phyloP scores from a whole-genome alignment of 2,329 filamentous ascomycete genomes.

The Colletotrichum agaves region DNA sequence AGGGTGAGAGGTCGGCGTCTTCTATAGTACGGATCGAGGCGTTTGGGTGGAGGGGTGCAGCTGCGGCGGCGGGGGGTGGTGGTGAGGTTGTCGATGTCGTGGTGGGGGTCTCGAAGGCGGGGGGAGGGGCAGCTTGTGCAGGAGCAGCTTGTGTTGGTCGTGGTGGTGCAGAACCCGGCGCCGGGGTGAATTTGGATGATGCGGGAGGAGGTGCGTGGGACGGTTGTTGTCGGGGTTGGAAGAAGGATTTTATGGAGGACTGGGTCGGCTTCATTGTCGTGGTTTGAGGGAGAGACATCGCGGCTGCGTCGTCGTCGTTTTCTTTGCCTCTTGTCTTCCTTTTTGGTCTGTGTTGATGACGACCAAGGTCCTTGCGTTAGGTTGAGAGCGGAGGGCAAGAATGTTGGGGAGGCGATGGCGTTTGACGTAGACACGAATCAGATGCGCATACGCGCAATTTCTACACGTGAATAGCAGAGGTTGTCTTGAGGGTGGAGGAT shows the following conservation, averaged over 20 bases:
- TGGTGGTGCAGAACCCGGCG: constrained; percentile 42
- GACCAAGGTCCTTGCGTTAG: background rate
- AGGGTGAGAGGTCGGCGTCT: constrained; percentile 63
- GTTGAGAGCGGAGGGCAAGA: background rate
- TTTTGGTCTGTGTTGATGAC: background rate
- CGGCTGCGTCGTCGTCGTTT: constrained; percentile 48
- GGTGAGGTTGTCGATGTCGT: constrained; percentile 40
- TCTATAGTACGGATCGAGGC: constrained; percentile 64
- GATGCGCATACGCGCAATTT: background rate
- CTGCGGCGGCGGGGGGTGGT: constrained; percentile 44
- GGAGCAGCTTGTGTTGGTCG: constrained; percentile 40
- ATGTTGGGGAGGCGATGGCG: background rate
- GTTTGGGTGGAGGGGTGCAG: constrained; percentile 53
- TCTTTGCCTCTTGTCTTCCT: background rate
- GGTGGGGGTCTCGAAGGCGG: constrained; percentile 50
- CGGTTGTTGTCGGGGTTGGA: constrained; percentile 58
- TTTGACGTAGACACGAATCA: constrained; percentile 6
- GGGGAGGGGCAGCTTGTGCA: constrained; percentile 37
- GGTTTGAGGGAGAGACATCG: constrained; percentile 53
- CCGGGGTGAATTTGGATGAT: constrained; percentile 47
- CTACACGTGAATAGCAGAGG: constrained; percentile 12
- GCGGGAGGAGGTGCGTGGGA: constrained; percentile 55
- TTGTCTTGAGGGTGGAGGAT: background rate
- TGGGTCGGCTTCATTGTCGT: constrained; percentile 53
- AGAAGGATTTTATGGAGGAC: constrained; percentile 72